Conservation (phyloP, 495 filamentous ascomycete species). For the Xeromyces bisporus region DNA sequence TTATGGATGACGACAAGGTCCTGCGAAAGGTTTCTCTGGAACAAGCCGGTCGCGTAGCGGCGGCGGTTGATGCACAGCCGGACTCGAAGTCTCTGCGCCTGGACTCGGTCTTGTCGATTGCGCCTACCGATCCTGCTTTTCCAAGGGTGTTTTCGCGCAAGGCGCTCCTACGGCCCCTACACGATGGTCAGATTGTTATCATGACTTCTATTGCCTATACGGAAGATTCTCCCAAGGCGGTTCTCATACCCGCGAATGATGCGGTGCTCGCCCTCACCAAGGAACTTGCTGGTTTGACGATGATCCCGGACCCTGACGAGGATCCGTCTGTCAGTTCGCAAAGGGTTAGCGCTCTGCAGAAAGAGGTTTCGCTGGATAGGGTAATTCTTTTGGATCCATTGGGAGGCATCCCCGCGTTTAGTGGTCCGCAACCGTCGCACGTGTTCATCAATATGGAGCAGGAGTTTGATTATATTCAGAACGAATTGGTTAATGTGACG, state of each 20-base stretch:
- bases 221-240: slow-evolving; percentile 36
- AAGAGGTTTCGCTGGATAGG: slow-evolving; percentile 55
- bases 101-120: slow-evolving; percentile 42
- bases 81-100: slow-evolving; percentile 50
- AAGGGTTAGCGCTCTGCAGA: slow-evolving; percentile 26
- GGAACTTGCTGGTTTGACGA: slow-evolving; percentile 47
- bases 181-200: slow-evolving; percentile 62
- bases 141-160: slow-evolving; percentile 38
- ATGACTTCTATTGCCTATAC: slow-evolving; percentile 54
- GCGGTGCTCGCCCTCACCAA: slow-evolving; percentile 53
- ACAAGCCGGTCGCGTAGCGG: slow-evolving; percentile 59
- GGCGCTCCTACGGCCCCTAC: slow-evolving; percentile 49
- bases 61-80: slow-evolving; percentile 50
- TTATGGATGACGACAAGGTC: slow-evolving; percentile 10
- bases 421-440: slow-evolving; percentile 51
- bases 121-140: slow-evolving; percentile 10
- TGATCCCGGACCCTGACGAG: slow-evolving; percentile 25
- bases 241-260: slow-evolving; percentile 43
- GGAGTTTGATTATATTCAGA: slow-evolving; percentile 52
- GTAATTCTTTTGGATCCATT: slow-evolving; percentile 79
- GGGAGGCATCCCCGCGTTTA: slow-evolving; percentile 66
- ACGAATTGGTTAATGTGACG: slow-evolving; percentile 32
- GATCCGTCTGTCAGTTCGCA: slow-evolving; percentile 28
- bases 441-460: slow-evolving; percentile 94
- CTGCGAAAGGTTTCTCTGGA: slow-evolving; percentile 31